Evolutionary conservation across 148 eudicot species (phyloP), one percentile per base, ranked within the genome.

Genomic region (Amaranthus hypochondriacus): DNA sequence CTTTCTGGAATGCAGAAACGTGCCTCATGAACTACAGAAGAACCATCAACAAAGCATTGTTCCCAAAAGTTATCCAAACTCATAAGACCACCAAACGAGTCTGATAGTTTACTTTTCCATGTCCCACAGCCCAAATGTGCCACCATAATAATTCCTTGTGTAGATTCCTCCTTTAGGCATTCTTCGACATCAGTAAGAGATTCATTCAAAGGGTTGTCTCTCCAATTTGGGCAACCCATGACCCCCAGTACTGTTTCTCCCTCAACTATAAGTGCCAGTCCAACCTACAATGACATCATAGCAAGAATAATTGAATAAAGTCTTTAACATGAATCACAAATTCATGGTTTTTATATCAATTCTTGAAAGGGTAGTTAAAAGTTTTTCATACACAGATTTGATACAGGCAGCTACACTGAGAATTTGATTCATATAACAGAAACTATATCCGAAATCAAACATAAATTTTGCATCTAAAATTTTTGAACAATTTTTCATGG

Each of bases 181-280:
- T 80, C 84, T 65, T 14, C 67, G 44, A 73, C 71, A 62, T 74
- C 77, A 56, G 62, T 74, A 6, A 14, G 54, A 56, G 80, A 73
- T 55, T 76, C 66, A 61, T 48, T 55, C 48, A 59, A 57, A 51
- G 69, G 50, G 51, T 77, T 78, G 46, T 81, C 91, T 70, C 73
- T 82, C 99, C 99, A 95, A 49, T 90, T 90, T 58, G 97, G 99
- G 83, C 97, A 92, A 70, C 99, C 99, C 97, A 95, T 95, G 59
- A 92, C 96, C 54, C 97, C 97, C 78, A 95, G 62, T 7, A 92
- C 99, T 77, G 90, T 82, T 76, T 92, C 81, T 63, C 96, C 99
- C 79, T 90, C 91, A 42, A 95, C 96, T 52, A 95, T 75, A 79
- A 95, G 94, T 51, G 99, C 90, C 86, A 95, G 74, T 62, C 97